Conservation (phyloP, 495 filamentous ascomycete genomes). For the Aspergillus asperescens region DNA sequence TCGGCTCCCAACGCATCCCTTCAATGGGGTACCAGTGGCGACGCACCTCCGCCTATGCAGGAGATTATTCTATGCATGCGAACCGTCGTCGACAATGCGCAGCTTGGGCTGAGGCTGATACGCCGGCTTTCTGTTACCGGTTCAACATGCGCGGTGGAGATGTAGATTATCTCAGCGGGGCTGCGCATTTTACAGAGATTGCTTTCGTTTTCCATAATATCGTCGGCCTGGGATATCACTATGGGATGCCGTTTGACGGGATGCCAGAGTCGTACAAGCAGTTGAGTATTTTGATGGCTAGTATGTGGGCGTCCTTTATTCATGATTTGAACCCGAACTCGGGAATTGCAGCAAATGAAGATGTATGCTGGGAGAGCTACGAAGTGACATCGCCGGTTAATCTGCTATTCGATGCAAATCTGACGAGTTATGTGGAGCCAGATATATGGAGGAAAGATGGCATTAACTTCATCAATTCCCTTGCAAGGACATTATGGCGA, state of each 20-base stretch:
- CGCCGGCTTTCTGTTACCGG: slow-evolving; percentile 56
- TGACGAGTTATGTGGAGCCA: neutral
- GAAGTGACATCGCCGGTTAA: neutral
- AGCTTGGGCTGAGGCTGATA: slow-evolving; percentile 40
- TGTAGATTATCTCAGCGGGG: slow-evolving; percentile 31
- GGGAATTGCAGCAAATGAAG: slow-evolving; percentile 22
- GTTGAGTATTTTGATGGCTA: slow-evolving; percentile 48
- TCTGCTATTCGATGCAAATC: neutral
- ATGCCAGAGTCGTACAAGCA: slow-evolving; percentile 40
- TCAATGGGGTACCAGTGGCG: slow-evolving; percentile 43
- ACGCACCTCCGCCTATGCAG: slow-evolving; percentile 48
- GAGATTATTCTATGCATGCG: slow-evolving; percentile 52
- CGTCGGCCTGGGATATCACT: slow-evolving; percentile 45
- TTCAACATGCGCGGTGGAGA: slow-evolving; percentile 51
- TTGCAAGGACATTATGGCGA: neutral
- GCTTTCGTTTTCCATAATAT: slow-evolving; percentile 58
- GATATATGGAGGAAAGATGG: slow-evolving; percentile 2
- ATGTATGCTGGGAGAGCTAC: neutral
- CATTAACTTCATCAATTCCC: neutral
- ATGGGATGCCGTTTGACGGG: slow-evolving; percentile 43
- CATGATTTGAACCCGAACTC: slow-evolving; percentile 47
- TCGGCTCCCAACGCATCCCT: slow-evolving; percentile 37
- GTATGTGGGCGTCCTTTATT: slow-evolving; percentile 42
- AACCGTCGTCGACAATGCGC: slow-evolving; percentile 51
- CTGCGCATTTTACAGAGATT: slow-evolving; percentile 58